Percentiles rank a stretch among this genome's conserved stretches.
Evolutionary conservation across 805 yeast genomes (phyloP).

Genomic region (Alloascoidea africana): DNA sequence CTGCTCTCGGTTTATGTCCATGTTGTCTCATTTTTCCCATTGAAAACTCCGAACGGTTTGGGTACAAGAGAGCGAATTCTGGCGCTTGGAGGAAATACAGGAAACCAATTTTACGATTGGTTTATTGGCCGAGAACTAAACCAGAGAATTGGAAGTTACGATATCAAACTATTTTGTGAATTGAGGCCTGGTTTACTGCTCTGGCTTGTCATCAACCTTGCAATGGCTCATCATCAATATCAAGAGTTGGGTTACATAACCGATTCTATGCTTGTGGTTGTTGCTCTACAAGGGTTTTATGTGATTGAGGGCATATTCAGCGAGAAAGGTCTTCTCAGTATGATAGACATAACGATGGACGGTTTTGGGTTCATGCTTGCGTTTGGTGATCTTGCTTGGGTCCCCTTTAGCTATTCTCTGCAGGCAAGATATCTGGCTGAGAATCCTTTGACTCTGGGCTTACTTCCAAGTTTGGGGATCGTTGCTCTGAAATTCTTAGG

Average conservation of each 20-base stretch:
- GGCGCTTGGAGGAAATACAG: constrained; percentile 79
- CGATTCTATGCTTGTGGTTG: constrained; percentile 61
- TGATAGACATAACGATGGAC: constrained; percentile 94
- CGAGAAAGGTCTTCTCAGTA: constrained; percentile 78
- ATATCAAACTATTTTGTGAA: constrained; percentile 84
- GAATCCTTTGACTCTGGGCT: constrained; percentile 41
- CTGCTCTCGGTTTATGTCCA: constrained; percentile 52
- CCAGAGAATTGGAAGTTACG: constrained; percentile 77
- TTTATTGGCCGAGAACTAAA: constrained; percentile 93
- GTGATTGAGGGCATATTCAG: constrained; percentile 85
- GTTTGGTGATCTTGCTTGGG: constrained; percentile 86
- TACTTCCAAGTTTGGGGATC: constrained; percentile 22
- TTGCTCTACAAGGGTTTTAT: constrained; percentile 61
- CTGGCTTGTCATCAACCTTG: constrained; percentile 66
- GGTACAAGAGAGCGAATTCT: constrained; percentile 54
- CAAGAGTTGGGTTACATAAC: constrained; percentile 38
- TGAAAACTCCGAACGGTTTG: constrained; percentile 7
- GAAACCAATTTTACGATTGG: constrained; percentile 73
- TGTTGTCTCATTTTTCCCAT: constrained; percentile 48
- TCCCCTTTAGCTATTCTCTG: constrained; percentile 81
- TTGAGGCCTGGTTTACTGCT: constrained; percentile 86
- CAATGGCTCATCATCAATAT: constrained; percentile 76
- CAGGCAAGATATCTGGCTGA: constrained; percentile 74
- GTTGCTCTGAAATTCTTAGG: constrained; percentile 41
- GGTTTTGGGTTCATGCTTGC: constrained; percentile 96